Conservation (phyloP, 1,139 yeast species). For the Pichia sp. region DNA sequence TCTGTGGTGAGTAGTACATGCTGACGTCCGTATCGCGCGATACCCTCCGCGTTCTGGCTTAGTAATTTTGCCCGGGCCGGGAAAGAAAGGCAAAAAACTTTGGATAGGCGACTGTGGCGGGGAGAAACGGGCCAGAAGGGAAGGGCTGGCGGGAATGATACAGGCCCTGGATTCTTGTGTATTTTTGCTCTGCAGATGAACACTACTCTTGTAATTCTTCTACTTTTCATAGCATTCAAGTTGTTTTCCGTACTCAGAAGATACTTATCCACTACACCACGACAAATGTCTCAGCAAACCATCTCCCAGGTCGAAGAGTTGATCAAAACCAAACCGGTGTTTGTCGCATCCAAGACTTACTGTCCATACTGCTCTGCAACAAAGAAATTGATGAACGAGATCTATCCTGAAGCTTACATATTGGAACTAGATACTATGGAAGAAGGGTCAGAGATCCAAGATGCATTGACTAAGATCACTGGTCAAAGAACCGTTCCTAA, state of each 20-base stretch:
- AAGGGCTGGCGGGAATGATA: background rate
- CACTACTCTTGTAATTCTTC: background rate
- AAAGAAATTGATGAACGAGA: slow-evolving; percentile 50
- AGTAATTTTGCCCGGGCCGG: background rate
- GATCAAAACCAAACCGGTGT: slow-evolving; percentile 63
- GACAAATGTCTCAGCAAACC: slow-evolving; percentile 44
- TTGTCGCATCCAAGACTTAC: slow-evolving; percentile 78
- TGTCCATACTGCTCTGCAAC: slow-evolving; percentile 73
- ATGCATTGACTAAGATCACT: slow-evolving; percentile 66
- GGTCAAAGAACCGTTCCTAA: slow-evolving; percentile 95
- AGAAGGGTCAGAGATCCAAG: slow-evolving; percentile 72
- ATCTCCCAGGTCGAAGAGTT: slow-evolving; percentile 56
- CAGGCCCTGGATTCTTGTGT: too few relatives aligned
- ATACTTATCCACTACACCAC: slow-evolving; percentile 22
- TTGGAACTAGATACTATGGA: slow-evolving; percentile 57
- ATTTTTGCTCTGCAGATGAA: background rate
- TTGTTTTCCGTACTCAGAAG: slow-evolving; percentile 27
- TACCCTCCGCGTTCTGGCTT: background rate
- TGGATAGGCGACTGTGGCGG: background rate
- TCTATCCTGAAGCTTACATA: slow-evolving; percentile 51
- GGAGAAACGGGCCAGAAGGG: background rate
- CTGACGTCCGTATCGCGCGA: too few relatives aligned
- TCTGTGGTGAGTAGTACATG: too few relatives aligned
- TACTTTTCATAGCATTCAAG: slow-evolving; percentile 20
- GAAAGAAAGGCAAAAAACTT: background rate